Conservation (phyloP, 345 rosid genomes). For the Stellera chamaejasme region DNA sequence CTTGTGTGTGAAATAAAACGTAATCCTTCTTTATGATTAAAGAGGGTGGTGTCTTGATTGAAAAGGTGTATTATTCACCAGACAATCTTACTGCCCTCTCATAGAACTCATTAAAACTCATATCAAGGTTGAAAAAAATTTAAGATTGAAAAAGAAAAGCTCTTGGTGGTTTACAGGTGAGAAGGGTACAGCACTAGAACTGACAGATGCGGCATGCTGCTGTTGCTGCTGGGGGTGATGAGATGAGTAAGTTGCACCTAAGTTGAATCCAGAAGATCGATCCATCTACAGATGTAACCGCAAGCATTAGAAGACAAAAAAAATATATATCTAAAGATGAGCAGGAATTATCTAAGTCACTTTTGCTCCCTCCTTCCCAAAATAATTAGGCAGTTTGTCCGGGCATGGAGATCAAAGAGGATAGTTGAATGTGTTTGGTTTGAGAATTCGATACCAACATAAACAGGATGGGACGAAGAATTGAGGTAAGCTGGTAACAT, state of each 20-base stretch:
- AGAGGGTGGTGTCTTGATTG: too few relatives aligned
- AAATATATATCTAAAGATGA: neutral
- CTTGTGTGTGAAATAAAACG: too few relatives aligned
- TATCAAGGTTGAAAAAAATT: constrained; percentile 78
- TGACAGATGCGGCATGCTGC: constrained; percentile 73
- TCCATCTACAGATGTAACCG: constrained; percentile 50
- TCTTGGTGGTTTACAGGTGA: constrained; percentile 61
- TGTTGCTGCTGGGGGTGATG: constrained; percentile 91
- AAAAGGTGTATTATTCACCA: too few relatives aligned
- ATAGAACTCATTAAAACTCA: constrained; percentile 16
- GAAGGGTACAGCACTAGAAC: constrained; percentile 53
- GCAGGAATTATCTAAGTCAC: neutral
- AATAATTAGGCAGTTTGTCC: too few relatives aligned
- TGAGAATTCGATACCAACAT: too few relatives aligned
- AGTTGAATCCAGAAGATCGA: constrained; percentile 84
- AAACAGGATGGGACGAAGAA: too few relatives aligned
- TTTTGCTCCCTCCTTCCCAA: too few relatives aligned
- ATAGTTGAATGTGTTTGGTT: too few relatives aligned
- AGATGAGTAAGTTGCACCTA: constrained; percentile 76
- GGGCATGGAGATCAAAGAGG: too few relatives aligned
- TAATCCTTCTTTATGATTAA: too few relatives aligned
- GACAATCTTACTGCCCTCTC: neutral
- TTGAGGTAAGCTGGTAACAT: too few relatives aligned
- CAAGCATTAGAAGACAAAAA: constrained; percentile 7
- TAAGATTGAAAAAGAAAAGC: constrained; percentile 57